Evolutionary conservation across 305 asterid species (phyloP), one percentile per base, ranked within the genome.

Genomic region (Fraxinus albicans): DNA sequence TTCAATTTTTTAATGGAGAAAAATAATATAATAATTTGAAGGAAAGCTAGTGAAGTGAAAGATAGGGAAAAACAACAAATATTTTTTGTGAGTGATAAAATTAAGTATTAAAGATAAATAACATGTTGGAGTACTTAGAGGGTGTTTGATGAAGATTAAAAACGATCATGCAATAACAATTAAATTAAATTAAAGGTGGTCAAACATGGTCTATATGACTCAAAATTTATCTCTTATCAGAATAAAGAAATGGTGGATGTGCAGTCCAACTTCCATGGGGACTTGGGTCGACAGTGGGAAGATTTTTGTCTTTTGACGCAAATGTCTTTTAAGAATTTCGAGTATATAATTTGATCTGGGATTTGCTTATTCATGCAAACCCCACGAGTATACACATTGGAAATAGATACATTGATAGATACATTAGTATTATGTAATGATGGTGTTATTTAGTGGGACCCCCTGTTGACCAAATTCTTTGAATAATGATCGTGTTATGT

Each of bases 341-440:
- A 58, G 74, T 67, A 50, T 13, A 44, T 44, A 12, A 47, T 47
- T 12, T 47, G 15, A 6, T 83, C 80, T 81, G 81, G 83, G 85
- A 82, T 88, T 88, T 84, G 86, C 81, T 80, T 84, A 86, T 84
- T 82, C 79, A 84, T 88, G 76, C 63, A 63, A 69, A 69, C 86
- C 89, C 83, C 88, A 78, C 82, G 87, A 80, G 29, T 8, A 60
- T 21, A 60, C 13, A 60, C 72, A 60, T 60, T 60, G 72, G 4
- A 9, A 60, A 21, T 6, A 58, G 17, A 4, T 21, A 21, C 12
- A 60, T 60, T 3, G 29, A 60, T 60, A 5, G 21, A 55, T 6
- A 19, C 19, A n/a, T 17, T 7, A 55, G 67, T 21, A 60, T 60
- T 19, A 21, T 60, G 35, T 27, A 10, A 67, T 67, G 74, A 25